phyloP scores from a whole-genome alignment of 768 basidiomycete genomes.

The Tulasnella sp. region DNA sequence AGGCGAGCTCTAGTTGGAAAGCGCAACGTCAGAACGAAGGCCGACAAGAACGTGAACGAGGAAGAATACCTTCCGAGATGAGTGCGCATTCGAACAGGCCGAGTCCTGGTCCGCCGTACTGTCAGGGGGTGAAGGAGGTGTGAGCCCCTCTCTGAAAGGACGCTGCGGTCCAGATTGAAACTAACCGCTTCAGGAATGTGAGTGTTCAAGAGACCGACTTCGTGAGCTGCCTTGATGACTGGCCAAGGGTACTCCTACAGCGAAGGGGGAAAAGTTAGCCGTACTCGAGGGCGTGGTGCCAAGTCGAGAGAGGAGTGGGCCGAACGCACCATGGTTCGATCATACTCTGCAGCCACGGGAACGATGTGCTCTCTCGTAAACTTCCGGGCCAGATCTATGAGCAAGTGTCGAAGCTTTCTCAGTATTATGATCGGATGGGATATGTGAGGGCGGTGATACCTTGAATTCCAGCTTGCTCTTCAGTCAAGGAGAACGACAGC shows the following conservation, averaged over 20 bases:
- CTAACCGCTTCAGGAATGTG: constrained; percentile 46
- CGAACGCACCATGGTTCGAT: constrained; percentile 43
- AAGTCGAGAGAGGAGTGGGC: background rate
- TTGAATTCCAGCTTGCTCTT: constrained; percentile 46
- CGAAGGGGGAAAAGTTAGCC: background rate
- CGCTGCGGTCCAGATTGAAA: background rate
- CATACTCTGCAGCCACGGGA: constrained; percentile 46
- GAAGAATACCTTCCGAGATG: constrained; percentile 43
- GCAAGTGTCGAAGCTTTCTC: background rate
- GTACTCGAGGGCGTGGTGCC: background rate
- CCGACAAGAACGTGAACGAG: background rate
- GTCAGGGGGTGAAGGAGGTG: background rate
- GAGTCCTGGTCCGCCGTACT: constrained; percentile 47
- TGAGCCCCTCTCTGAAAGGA: background rate
- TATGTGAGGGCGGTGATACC: constrained; percentile 34
- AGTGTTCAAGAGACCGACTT: constrained; percentile 45
- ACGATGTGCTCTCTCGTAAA: constrained; percentile 43
- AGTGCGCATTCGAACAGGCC: constrained; percentile 45
- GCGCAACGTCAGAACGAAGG: too few species aligned
- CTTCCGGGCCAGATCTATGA: constrained; percentile 41
- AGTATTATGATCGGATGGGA: background rate
- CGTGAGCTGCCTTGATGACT: constrained; percentile 47
- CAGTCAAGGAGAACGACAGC: constrained; percentile 42
- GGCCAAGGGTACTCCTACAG: constrained; percentile 45
- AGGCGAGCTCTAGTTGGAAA: constrained; percentile 40